Evolutionary conservation across 805 yeast genomes (phyloP).

Genomic region (Candida gorgasii): DNA sequence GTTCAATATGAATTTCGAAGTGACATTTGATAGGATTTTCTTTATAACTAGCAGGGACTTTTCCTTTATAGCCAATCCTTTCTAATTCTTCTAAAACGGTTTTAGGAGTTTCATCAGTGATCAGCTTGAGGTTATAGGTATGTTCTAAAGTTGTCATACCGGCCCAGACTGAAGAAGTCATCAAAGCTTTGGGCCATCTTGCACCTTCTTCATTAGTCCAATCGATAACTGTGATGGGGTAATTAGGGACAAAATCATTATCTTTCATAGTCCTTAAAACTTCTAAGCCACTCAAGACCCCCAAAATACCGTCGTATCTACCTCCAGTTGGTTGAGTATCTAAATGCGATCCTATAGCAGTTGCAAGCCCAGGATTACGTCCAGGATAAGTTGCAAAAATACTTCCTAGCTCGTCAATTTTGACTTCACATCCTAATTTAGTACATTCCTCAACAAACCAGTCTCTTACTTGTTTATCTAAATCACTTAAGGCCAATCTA

Average conservation of each 20-base stretch:
- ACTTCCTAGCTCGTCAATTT: constrained; percentile 66
- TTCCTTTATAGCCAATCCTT: constrained; percentile 65
- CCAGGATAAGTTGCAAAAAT: constrained; percentile 70
- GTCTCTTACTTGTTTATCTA: constrained; percentile 63
- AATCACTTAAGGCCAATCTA: constrained; percentile 60
- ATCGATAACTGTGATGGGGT: constrained; percentile 62
- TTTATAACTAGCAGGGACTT: constrained; percentile 45
- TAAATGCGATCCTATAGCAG: constrained; percentile 71
- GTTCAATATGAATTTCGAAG: constrained; percentile 76
- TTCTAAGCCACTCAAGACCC: constrained; percentile 68
- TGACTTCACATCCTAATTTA: constrained; percentile 56
- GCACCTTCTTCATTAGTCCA: constrained; percentile 87
- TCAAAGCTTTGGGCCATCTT: constrained; percentile 66
- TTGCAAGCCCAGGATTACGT: constrained; percentile 48
- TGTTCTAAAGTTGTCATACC: constrained; percentile 48
- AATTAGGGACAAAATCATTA: constrained; percentile 58
- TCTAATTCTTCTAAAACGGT: constrained; percentile 55
- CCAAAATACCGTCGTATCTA: constrained; percentile 70
- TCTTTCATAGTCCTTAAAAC: constrained; percentile 65
- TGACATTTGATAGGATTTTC: constrained; percentile 63
- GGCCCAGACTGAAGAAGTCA: constrained; percentile 71
- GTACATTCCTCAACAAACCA: constrained; percentile 61
- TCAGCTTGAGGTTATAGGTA: constrained; percentile 52
- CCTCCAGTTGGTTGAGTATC: constrained; percentile 84
- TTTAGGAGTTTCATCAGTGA: constrained; percentile 46